Percentiles rank a stretch among this genome's conserved stretches.
These are phyloP conservation scores for Dothideomycetes sp. DNA, from an alignment of 2,329 filamentous ascomycete genomes.

Conservation along the genomic window DNA sequence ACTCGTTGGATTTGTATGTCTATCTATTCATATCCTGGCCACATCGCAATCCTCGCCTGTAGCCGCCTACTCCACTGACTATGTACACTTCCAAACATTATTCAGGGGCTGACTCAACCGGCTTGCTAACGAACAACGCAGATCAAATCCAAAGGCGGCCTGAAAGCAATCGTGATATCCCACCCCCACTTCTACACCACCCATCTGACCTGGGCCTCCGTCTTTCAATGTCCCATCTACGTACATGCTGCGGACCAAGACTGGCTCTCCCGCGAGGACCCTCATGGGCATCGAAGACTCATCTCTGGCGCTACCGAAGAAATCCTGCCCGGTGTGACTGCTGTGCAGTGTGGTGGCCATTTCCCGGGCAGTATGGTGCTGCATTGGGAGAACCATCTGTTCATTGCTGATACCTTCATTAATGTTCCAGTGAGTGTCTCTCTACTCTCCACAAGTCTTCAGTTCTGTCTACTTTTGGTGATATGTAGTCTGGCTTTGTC, in stretches of 20 bases:
- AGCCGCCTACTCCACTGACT: too few species aligned
- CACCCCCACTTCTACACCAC: conserved; percentile 76
- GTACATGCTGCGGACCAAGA: conserved; percentile 51
- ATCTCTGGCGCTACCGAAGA: conserved; percentile 23
- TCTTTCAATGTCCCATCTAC: conserved; percentile 61
- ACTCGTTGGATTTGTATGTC: conserved; percentile 40
- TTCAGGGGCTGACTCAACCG: too few species aligned
- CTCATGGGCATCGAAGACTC: conserved; percentile 31
- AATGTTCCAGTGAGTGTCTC: conserved; percentile 46
- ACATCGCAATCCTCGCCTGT: neutral
- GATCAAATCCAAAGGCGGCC: conserved; percentile 51
- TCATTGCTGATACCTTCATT: conserved; percentile 68
- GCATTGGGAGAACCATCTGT: conserved; percentile 49
- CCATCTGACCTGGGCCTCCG: conserved; percentile 60
- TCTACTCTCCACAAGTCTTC: too few species aligned
- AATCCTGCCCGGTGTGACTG: conserved; percentile 41
- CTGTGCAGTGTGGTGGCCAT: conserved; percentile 65
- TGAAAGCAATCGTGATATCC: conserved; percentile 54
- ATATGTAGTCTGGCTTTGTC: too few species aligned
- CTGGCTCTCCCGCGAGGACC: conserved; percentile 48
- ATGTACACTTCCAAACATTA: too few species aligned
- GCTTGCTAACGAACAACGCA: too few species aligned
- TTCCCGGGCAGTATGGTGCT: conserved; percentile 65
- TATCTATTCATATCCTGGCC: neutral
- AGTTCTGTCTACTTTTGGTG: too few species aligned